Evolutionary conservation across 345 rosid species (phyloP).

Genomic region (Acer campestre): DNA sequence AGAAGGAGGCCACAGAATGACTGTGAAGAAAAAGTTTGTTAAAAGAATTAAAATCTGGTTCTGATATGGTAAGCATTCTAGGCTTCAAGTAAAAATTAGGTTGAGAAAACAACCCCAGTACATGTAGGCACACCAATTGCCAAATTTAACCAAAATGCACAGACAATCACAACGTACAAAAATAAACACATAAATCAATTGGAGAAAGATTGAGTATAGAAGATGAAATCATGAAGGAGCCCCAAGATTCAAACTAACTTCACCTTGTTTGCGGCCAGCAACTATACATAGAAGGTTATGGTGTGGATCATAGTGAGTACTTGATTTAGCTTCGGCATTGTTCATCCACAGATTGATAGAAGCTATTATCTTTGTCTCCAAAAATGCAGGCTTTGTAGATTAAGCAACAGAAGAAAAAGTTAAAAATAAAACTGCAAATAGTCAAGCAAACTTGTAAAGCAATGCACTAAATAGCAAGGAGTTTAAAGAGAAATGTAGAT

Average conservation of each 20-base stretch:
- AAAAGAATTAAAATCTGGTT: constrained; percentile 11
- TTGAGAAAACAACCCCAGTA: neutral
- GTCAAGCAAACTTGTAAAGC: neutral
- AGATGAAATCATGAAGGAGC: constrained; percentile 6
- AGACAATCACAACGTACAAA: neutral
- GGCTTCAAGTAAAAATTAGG: neutral
- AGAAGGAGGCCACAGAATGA: constrained; percentile 88
- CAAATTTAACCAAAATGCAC: neutral
- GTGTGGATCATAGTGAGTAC: constrained; percentile 91
- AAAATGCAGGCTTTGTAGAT: constrained; percentile 57
- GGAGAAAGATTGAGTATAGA: neutral
- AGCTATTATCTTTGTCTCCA: constrained; percentile 61
- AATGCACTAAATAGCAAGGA: constrained; percentile 18
- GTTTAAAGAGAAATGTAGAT: constrained; percentile 17
- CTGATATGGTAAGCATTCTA: neutral
- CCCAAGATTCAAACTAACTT: neutral
- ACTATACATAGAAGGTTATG: constrained; percentile 81
- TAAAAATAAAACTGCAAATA: neutral
- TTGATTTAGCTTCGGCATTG: constrained; percentile 71
- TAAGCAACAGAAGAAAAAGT: constrained; percentile 14
- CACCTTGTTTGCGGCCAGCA: constrained; percentile 83
- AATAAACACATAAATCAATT: neutral
- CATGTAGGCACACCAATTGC: neutral
- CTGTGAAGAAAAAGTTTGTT: constrained; percentile 38
- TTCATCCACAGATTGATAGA: constrained; percentile 95